Base-by-base conservation (phyloP, 2,329 filamentous ascomycete species). In the Harringtonia lauricola region DNA sequence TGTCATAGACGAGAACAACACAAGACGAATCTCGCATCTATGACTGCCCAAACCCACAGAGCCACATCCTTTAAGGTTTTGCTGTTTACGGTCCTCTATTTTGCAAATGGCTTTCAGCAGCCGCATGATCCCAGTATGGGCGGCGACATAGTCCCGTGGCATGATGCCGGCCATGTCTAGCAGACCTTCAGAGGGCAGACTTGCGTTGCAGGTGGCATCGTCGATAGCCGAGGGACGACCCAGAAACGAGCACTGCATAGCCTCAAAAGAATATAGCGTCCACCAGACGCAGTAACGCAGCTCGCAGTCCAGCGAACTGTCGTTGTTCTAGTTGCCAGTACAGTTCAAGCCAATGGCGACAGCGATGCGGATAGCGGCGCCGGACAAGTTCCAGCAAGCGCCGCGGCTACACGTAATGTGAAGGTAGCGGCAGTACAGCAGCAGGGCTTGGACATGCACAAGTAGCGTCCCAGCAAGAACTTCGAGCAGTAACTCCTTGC, bases 251-350 rank as follows among this genome's bases (percentile, higher is more conserved):
- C 55, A 57, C 5, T 57, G 44, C 24, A 55, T 52, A 31, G 56
- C 54, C 29, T 58, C 55, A 31, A 50, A 58, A 18, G 47, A 48
- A 42, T 56, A 57, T 30, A 57, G 21, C 5, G 55, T 57, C 55
- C 55, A 58, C 55, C 55, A 58, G 14, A 55, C 49, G 13, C 53
- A 42, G 37, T 55, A 54, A 13, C 55, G 51, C 12, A 55, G 49
- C 38, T 55, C 47, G 13, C 49, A 45, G 17, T 54, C 47, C 2
- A 54, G 39, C 39, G 70, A 63, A 12, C 54, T 56, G 0, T 34
- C 37, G 21, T 43, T 43, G 9, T 34, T 22, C 26, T 43, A 30
- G 10, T 22, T 26, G n/a, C 33, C 41, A 22, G 38, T 43, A 8
- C 41, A 22, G 26, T 43, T 34, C 14, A 43, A 26, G 15, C 41